phyloP scores from a whole-genome alignment of 139 green algal genomes.

The Chlamydomonas sp. region DNA sequence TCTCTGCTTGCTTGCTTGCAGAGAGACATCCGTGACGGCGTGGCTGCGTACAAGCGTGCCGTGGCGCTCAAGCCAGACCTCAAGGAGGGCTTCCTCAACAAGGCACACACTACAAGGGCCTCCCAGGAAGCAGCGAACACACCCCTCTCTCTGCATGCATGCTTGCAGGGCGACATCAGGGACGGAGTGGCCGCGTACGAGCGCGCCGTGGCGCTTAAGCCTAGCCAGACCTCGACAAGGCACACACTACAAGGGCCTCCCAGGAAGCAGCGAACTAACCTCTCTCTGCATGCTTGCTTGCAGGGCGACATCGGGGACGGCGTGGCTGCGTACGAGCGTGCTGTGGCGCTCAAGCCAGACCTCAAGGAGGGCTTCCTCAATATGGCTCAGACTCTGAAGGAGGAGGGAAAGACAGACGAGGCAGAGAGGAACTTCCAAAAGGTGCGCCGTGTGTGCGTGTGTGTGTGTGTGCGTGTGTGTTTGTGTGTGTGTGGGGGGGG shows the following conservation, averaged over 20 bases:
- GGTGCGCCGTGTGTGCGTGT: too few relatives aligned
- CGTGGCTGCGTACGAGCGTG: slow-evolving; percentile 52
- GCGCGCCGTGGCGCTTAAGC: slow-evolving; percentile 43
- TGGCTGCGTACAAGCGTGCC: slow-evolving; percentile 52
- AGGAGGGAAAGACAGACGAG: slow-evolving; percentile 49
- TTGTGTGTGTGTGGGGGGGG: too few relatives aligned
- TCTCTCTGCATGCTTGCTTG: too few relatives aligned
- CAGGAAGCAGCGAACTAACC: too few relatives aligned
- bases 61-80: slow-evolving; percentile 46
- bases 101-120: slow-evolving; percentile 58
- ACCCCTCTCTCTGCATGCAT: too few relatives aligned
- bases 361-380: slow-evolving; percentile 68
- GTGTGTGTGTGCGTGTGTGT: too few relatives aligned
- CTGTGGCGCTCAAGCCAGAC: slow-evolving; percentile 44
- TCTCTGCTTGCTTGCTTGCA: too few relatives aligned
- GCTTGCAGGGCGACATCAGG: slow-evolving; percentile 67
- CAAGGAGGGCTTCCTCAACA: slow-evolving; percentile 68
- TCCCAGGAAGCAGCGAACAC: too few relatives aligned
- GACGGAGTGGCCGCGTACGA: slow-evolving; percentile 60
- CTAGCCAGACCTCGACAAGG: slow-evolving; percentile 77
- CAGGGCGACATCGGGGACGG: slow-evolving; percentile 68
- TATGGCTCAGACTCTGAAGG: slow-evolving; percentile 58
- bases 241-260: slow-evolving; percentile 49
- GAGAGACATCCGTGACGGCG: slow-evolving; percentile 65
- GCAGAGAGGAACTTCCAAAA: slow-evolving; percentile 49